Evolutionary conservation across 345 rosid species (phyloP), one percentile per base, ranked within the genome.

Genomic region (Microcos paniculata): DNA sequence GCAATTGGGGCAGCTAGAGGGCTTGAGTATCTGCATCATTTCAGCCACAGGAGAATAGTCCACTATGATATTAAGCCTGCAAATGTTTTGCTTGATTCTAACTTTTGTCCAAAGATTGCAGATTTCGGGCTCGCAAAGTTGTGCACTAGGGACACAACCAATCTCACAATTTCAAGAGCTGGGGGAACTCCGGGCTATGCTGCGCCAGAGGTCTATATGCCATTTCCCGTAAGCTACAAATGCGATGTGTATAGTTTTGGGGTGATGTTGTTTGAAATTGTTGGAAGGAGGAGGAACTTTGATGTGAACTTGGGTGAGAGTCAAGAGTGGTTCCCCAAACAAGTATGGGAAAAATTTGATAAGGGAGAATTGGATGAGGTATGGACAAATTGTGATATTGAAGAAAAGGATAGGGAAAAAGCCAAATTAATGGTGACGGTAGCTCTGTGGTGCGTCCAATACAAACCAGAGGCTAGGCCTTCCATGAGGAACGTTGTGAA

Each of bases 381-480:
- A 78, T 19, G 51, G 21, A 8, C 1, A 0, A 52, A 18, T 5
- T 82, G 82, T 23, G 82, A 78, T 24, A 78, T 85, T 6, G 75
- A 75, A 64, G 74, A 70, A 45, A 53, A 70, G 24, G 72, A 85
- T 23, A 77, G 30, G 46, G 81, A 71, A 43, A 83, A 72, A 23
- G 86, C 86, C 14, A 67, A 56, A 59, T 76, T 75, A 18, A 79
- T 83, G 83, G 62, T 48, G 1, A 77, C 21, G 10, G 77, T 79
- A 46, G 88, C 78, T 42, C 23, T 81, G 0, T 70, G 59, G 58
- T 85, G 88, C 53, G 70, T 81, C 30, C 88, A 85, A 70, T 30
- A 74, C 16, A 61, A 26, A 21, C 80, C 84, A 1, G 78, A 81
- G 62, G 69, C 73, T 2, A 79, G 88, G 28, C 86, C 86, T 7